Percentiles rank a stretch among this genome's conserved stretches.
Evolutionary conservation across 2,329 filamentous ascomycete species (phyloP).

Genomic region (Sporothrix euskadiensis): DNA sequence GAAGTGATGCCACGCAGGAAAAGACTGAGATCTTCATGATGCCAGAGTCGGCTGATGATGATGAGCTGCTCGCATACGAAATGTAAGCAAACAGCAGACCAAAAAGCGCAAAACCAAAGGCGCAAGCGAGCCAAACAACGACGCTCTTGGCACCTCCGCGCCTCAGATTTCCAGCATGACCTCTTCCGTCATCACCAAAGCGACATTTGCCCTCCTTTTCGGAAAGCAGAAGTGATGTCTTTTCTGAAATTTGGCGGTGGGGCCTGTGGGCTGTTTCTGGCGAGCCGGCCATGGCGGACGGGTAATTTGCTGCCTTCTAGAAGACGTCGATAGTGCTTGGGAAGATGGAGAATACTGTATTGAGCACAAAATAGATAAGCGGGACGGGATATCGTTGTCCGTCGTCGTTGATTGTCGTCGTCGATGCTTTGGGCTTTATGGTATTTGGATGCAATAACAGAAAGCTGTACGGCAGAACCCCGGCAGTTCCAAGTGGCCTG

Average conservation of each 20-base stretch:
- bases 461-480: not conserved
- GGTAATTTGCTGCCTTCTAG: constrained; percentile 4
- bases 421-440: constrained; percentile 5
- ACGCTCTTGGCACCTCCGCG: not conserved
- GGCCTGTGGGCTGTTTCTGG: constrained; percentile 4
- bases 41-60: not conserved
- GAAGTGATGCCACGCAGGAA: constrained; percentile 6
- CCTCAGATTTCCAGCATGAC: not conserved
- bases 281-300: constrained; percentile 13
- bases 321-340: not conserved
- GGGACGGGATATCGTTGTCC: not conserved
- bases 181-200: rapidly evolving
- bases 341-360: not conserved
- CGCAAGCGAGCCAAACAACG: not conserved
- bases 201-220: not conserved
- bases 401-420: not conserved
- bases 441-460: not conserved
- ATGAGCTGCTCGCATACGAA: not conserved
- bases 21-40: not conserved
- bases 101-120: not conserved
- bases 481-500: constrained; percentile 5
- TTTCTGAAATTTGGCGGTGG: constrained; percentile 5
- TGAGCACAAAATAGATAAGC: not conserved
- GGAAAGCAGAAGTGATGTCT: not conserved
- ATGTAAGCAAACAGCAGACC: not conserved